Conservation (phyloP, 352 stramenopile species). For the Peronospora belbahrii region DNA sequence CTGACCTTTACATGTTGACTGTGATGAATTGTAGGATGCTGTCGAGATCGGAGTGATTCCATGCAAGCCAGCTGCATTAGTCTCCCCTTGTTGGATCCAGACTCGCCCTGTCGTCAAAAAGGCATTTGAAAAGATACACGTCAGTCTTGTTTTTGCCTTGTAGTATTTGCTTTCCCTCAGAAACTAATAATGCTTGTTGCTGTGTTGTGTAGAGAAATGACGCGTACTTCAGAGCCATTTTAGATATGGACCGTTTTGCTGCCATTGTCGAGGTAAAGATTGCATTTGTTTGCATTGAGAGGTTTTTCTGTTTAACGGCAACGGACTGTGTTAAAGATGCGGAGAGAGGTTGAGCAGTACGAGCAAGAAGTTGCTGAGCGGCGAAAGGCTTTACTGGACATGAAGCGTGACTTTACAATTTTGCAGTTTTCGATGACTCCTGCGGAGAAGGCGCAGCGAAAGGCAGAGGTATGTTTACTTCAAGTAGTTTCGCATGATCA, state of each 20-base stretch:
- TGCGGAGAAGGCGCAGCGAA: constrained; percentile 35
- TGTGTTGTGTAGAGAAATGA: constrained; percentile 40
- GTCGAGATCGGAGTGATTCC: constrained; percentile 69
- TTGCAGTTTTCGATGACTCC: constrained; percentile 39
- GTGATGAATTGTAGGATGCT: constrained; percentile 28
- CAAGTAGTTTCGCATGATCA: not conserved
- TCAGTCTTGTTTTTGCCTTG: constrained; percentile 11
- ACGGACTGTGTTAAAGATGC: constrained; percentile 22
- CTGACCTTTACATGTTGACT: not conserved
- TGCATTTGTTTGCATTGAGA: not conserved
- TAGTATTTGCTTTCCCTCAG: not conserved
- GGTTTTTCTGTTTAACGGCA: not conserved
- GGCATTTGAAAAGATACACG: constrained; percentile 62
- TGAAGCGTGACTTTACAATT: constrained; percentile 42
- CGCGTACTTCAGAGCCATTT: constrained; percentile 40
- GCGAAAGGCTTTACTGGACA: constrained; percentile 19
- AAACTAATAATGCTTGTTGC: not conserved
- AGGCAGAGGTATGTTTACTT: constrained; percentile 41
- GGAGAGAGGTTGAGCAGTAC: constrained; percentile 51
- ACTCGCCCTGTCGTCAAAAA: constrained; percentile 44
- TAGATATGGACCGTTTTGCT: constrained; percentile 56
- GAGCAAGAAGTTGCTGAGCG: constrained; percentile 48
- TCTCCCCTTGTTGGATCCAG: constrained; percentile 64
- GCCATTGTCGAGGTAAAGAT: constrained; percentile 40
- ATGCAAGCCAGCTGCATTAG: constrained; percentile 36